phyloP scores from a whole-genome alignment of 345 rosid species.

The Raphanus raphanistrum region DNA sequence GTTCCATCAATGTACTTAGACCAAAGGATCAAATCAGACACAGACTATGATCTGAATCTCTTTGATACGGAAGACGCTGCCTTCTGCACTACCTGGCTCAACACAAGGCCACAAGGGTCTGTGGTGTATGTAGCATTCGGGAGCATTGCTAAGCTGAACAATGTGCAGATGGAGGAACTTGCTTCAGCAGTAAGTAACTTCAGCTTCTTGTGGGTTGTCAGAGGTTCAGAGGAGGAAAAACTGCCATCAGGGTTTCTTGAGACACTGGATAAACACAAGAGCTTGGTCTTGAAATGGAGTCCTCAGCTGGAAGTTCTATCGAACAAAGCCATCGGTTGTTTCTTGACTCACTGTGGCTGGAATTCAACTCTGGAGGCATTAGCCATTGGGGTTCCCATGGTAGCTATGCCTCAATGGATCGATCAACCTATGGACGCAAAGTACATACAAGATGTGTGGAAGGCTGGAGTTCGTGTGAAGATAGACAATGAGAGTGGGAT shows the following conservation, averaged over 20 bases:
- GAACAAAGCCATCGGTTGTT: background rate
- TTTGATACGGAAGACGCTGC: background rate
- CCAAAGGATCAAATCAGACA: conserved; percentile 39
- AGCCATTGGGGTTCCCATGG: background rate
- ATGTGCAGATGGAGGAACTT: background rate
- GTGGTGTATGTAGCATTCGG: background rate
- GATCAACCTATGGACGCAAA: background rate
- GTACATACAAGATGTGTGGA: conserved; percentile 1
- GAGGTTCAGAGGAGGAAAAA: background rate
- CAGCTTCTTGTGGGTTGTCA: background rate
- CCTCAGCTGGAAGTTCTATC: background rate
- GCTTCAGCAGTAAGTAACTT: background rate
- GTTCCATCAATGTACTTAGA: conserved; percentile 54
- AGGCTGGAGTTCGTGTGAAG: background rate
- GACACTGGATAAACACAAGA: background rate
- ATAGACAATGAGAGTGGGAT: background rate
- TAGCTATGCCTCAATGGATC: background rate
- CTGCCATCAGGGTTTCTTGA: background rate
- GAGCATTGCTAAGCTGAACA: background rate
- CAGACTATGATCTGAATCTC: conserved; percentile 37
- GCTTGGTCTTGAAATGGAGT: background rate
- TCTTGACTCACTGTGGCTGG: background rate
- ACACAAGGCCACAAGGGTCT: background rate
- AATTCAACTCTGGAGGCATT: background rate
- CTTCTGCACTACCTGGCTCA: background rate